Percentiles rank a stretch among this genome's conserved stretches.
These are phyloP conservation scores for Chytriomyces hyalinus DNA, from an alignment of 192 early-diverging fungal species.

Conservation along the genomic window DNA sequence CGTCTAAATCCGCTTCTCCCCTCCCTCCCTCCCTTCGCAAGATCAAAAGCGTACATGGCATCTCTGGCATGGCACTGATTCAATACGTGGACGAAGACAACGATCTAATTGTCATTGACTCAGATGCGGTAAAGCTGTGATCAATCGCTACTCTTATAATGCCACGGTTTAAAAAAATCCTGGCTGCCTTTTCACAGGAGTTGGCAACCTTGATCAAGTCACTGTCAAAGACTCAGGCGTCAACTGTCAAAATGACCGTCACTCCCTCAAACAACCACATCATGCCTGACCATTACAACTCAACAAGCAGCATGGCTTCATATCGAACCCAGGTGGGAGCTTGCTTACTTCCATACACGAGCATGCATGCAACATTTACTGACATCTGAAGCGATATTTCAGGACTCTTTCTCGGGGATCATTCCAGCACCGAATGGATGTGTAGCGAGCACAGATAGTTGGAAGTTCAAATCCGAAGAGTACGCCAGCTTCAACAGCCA, in stretches of 20 bases:
- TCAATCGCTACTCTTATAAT: background rate
- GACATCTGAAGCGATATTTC: background rate
- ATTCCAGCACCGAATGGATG: constrained; percentile 16
- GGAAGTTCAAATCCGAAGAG: constrained; percentile 5
- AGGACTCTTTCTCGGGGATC: constrained; percentile 17
- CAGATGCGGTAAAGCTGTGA: constrained; percentile 6
- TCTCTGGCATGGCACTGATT: background rate
- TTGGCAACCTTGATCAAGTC: constrained; percentile 15
- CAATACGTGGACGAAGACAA: constrained; percentile 25
- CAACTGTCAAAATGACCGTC: background rate
- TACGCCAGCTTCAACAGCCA: background rate
- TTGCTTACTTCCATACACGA: background rate
- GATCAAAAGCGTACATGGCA: constrained; percentile 18
- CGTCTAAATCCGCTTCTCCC: background rate
- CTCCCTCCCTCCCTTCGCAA: background rate
- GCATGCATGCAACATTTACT: background rate
- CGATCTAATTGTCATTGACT: constrained; percentile 17
- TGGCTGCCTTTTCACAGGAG: background rate
- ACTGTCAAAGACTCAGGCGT: background rate
- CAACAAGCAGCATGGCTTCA: constrained; percentile 18
- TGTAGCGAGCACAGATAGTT: background rate
- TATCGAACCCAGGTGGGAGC: constrained; percentile 7
- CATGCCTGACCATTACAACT: background rate
- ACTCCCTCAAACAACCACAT: background rate
- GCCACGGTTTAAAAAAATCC: background rate